Percentiles rank a stretch among this genome's conserved stretches.
Evolutionary conservation across 768 basidiomycete genomes (phyloP).

Genomic region (Serendipita sp.): DNA sequence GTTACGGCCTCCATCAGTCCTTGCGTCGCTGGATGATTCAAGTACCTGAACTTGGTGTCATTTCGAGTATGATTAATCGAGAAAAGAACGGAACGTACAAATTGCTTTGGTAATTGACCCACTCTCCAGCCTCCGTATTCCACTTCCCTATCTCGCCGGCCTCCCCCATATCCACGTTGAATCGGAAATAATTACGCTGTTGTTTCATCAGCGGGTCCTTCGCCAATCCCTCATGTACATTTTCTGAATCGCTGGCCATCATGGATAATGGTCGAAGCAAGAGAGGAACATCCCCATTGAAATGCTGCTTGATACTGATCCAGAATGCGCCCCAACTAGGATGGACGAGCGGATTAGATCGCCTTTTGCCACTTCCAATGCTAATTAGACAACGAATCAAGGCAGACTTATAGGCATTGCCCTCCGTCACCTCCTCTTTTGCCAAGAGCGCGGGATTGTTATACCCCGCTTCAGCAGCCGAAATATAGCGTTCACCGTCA

Average conservation of each 20-base stretch:
- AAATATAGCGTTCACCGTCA: neutral
- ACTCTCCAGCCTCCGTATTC: too few relatives aligned
- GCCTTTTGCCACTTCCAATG: neutral
- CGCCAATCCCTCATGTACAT: neutral
- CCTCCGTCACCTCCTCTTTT: neutral
- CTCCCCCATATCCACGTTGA: too few relatives aligned
- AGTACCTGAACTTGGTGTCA: too few relatives aligned
- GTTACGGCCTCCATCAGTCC: too few relatives aligned
- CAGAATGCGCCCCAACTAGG: neutral
- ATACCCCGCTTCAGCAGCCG: neutral
- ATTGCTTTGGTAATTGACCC: too few relatives aligned
- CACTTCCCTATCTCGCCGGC: too few relatives aligned
- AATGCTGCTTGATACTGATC: neutral
- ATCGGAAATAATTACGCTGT: too few relatives aligned
- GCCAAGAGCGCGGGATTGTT: neutral
- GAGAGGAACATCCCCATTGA: neutral
- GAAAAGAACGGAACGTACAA: too few relatives aligned
- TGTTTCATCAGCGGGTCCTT: too few relatives aligned
- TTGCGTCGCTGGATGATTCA: too few relatives aligned
- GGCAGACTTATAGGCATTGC: neutral
- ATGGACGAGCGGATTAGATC: neutral
- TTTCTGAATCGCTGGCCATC: neutral
- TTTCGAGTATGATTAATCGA: too few relatives aligned
- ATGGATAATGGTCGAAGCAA: neutral
- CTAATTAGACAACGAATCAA: neutral